A percentile compares a stretch with the other conserved stretches of the same genome.
Conservation (phyloP, 1,284 basidiomycete species). For the Cutaneotrichosporon spelunceum region DNA sequence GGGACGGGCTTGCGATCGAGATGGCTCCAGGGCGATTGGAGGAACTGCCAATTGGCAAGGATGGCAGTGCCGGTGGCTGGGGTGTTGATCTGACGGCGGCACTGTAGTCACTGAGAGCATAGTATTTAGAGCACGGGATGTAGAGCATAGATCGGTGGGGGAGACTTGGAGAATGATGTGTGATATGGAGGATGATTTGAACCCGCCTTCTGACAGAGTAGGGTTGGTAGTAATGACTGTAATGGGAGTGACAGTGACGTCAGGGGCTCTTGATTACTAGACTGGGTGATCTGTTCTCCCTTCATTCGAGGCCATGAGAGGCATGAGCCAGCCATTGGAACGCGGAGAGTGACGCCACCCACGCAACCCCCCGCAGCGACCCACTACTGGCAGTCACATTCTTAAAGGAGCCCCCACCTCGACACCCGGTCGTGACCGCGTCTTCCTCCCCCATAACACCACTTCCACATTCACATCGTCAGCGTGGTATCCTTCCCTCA, state of each 20-base stretch:
- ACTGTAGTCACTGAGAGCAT: neutral
- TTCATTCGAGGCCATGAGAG: neutral
- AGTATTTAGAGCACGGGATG: neutral
- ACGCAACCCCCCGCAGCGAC: neutral
- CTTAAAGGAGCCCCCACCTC: neutral
- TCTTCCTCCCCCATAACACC: neutral
- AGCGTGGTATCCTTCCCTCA: slow-evolving; percentile 11
- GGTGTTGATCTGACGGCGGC: neutral
- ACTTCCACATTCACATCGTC: neutral
- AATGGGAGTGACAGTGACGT: neutral
- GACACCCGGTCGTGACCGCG: neutral
- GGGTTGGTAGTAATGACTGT: neutral
- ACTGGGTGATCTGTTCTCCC: neutral
- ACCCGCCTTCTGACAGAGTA: neutral
- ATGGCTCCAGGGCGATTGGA: slow-evolving; percentile 13
- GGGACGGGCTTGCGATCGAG: slow-evolving; percentile 42
- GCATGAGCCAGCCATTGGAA: neutral
- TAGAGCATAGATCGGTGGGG: neutral
- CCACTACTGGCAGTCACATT: neutral
- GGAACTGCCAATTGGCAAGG: slow-evolving; percentile 17
- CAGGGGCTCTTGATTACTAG: neutral
- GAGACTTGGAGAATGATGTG: neutral
- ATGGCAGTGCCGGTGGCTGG: slow-evolving; percentile 7
- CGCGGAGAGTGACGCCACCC: neutral
- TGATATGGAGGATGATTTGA: neutral